Percentiles rank a stretch among this genome's conserved stretches.
Evolutionary conservation across 169 alveolate species (phyloP).

Genomic region (Plasmodium vivax): DNA sequence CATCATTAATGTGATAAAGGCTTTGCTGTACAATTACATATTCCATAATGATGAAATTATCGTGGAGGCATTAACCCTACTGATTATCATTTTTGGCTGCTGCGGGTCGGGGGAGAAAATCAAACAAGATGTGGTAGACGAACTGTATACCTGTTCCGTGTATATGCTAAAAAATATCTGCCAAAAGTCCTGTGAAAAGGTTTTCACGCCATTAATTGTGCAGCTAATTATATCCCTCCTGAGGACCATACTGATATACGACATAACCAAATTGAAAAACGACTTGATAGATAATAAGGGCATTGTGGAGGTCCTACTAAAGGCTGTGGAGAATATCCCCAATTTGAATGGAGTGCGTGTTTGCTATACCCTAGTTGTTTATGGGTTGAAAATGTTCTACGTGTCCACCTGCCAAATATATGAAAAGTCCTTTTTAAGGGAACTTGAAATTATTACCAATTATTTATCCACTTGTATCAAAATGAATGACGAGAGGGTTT

Average conservation of each 20-base stretch:
- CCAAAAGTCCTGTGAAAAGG: conserved; percentile 63
- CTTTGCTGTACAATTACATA: conserved; percentile 54
- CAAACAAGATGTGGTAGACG: conserved; percentile 72
- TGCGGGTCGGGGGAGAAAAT: conserved; percentile 61
- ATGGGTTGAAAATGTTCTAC: conserved; percentile 75
- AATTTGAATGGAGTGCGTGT: conserved; percentile 75
- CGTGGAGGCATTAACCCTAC: conserved; percentile 66
- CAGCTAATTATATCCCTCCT: conserved; percentile 43
- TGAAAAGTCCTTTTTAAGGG: conserved; percentile 74
- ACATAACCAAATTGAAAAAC: conserved; percentile 63
- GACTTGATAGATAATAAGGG: conserved; percentile 71
- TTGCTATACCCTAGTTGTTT: conserved; percentile 68
- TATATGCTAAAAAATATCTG: conserved; percentile 67
- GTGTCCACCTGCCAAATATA: conserved; percentile 72
- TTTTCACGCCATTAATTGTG: conserved; percentile 43
- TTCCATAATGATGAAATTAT: conserved; percentile 74
- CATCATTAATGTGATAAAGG: conserved; percentile 41
- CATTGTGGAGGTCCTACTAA: conserved; percentile 56
- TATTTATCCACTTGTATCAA: conserved; percentile 74
- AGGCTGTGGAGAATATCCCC: conserved; percentile 61
- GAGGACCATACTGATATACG: conserved; percentile 61
- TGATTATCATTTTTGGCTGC: conserved; percentile 72
- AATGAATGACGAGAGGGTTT: conserved; percentile 57
- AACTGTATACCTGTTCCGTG: conserved; percentile 65
- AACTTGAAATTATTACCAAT: conserved; percentile 68